Base-by-base conservation (phyloP, 1,284 basidiomycete genomes). In the Melampsora medusae region DNA sequence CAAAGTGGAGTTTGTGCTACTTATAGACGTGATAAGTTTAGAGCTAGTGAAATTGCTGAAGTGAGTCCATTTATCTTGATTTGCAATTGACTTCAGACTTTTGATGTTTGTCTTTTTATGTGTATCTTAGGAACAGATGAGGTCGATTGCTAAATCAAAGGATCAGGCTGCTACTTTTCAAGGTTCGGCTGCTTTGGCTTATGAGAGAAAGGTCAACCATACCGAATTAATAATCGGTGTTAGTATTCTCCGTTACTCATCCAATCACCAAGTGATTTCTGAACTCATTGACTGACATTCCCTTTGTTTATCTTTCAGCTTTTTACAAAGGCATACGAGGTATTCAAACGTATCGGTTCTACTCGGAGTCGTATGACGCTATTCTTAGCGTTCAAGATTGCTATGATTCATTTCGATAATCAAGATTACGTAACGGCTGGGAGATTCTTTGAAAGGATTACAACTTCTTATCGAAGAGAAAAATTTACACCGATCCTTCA, bases 201-300 rank as follows among this genome's bases (percentile, higher is more conserved):
- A 94, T 78, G 93, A 97, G 84, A 90, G 89, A 82, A 96, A 92
- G 81, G 90, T 95, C 2, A 91, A 95, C 78, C 93, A 97, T 83
- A 83, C 90, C 28, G 87, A 88, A 1, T 85, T 93, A 67, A 88
- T 92, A 49, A 85, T 94, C 42, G 94, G 97, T 86, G 92, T 91
- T 77, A 66, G 84, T 80, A 10, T 31, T 7, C 35, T n/a, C 7
- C 25, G 19, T 35, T 17, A 53, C 59, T 48, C 14, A 3, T 5
- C 50, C 31, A 14, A 38, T 16, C 4, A n/a, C n/a, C 28, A 22
- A 16, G 0, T n/a, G 38, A 28, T 38, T 60, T 1, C 28, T 67
- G 33, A 14, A 50, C 67, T 70, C 35, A 19, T 31, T 48, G 6
- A 16, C 1, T 22, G 16, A 10, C 16, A 2, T 22, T 3, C 35